Conservation (phyloP, 129 eudicot species). For the Flaveria brownii region DNA sequence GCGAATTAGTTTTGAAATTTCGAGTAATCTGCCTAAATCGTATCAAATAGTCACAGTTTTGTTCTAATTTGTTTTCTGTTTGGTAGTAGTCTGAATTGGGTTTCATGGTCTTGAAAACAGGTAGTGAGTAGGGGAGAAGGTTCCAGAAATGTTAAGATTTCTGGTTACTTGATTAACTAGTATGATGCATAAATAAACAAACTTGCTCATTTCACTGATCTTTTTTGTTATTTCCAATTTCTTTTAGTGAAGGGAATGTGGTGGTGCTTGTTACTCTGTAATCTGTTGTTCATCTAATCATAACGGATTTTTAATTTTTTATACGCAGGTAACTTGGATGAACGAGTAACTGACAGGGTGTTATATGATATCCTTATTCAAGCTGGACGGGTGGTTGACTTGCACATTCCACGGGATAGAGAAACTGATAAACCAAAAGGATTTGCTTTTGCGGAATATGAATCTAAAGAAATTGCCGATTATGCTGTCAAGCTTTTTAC, state of each 20-base stretch:
- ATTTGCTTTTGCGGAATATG: constrained; percentile 92
- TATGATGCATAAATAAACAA: neutral
- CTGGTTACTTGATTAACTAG: neutral
- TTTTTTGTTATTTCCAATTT: neutral
- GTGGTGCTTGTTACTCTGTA: neutral
- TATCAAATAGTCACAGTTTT: neutral
- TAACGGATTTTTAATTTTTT: no score
- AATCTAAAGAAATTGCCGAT: constrained; percentile 73
- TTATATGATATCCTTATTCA: constrained; percentile 87
- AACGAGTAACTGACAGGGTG: constrained; percentile 88
- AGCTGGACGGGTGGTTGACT: constrained; percentile 83
- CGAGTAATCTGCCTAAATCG: neutral
- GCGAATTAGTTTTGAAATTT: neutral
- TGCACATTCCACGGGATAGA: constrained; percentile 57
- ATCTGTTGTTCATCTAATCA: no score
- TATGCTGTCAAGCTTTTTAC: constrained; percentile 89
- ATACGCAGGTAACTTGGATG: constrained; percentile 49
- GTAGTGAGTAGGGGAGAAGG: neutral
- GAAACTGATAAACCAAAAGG: constrained; percentile 92
- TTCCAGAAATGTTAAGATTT: neutral
- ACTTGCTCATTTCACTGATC: neutral
- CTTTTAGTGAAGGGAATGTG: no score
- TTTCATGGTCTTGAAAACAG: neutral
- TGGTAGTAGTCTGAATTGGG: neutral
- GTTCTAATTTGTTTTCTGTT: neutral